Percentiles rank a stretch among this genome's conserved stretches.
These are phyloP conservation scores for Termitomyces heimii DNA, from an alignment of 768 basidiomycete species.

Conservation along the genomic window DNA sequence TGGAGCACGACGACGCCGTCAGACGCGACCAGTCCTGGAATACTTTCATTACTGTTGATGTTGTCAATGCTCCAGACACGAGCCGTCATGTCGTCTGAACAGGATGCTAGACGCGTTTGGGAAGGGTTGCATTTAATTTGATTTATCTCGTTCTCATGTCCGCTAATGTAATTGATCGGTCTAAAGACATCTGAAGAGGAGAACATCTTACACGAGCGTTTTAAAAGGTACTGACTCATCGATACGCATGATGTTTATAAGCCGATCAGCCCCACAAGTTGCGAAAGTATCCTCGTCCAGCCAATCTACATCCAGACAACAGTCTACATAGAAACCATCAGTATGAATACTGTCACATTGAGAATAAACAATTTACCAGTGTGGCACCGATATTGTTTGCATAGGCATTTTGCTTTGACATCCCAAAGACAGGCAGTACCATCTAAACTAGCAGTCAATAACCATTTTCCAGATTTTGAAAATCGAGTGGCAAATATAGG, in stretches of 20 bases:
- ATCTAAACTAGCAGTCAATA: constrained; percentile 75
- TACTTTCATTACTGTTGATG: constrained; percentile 27
- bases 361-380: constrained; percentile 38
- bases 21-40: constrained; percentile 33
- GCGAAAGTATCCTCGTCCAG: constrained; percentile 64
- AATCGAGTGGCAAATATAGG: constrained; percentile 79
- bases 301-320: constrained; percentile 82
- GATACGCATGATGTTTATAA: constrained; percentile 56
- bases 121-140: constrained; percentile 65
- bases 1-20: constrained; percentile 39
- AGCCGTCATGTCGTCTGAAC: constrained; percentile 77
- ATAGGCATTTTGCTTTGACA: constrained; percentile 50
- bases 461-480: constrained; percentile 66
- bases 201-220: constrained; percentile 49
- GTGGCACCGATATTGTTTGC: constrained; percentile 62
- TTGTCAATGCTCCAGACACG: constrained; percentile 67
- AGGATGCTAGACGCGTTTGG: constrained; percentile 68
- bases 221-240: constrained; percentile 48
- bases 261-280: constrained; percentile 65
- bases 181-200: neutral
- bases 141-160: constrained; percentile 74
- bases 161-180: constrained; percentile 34
- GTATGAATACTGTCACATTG: neutral
- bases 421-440: constrained; percentile 78
- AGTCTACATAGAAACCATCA: constrained; percentile 36